Percentiles rank a stretch among this genome's conserved stretches.
phyloP scores from a whole-genome alignment of 2,329 filamentous ascomycete species.

The Teratosphaeria gauchensis region DNA sequence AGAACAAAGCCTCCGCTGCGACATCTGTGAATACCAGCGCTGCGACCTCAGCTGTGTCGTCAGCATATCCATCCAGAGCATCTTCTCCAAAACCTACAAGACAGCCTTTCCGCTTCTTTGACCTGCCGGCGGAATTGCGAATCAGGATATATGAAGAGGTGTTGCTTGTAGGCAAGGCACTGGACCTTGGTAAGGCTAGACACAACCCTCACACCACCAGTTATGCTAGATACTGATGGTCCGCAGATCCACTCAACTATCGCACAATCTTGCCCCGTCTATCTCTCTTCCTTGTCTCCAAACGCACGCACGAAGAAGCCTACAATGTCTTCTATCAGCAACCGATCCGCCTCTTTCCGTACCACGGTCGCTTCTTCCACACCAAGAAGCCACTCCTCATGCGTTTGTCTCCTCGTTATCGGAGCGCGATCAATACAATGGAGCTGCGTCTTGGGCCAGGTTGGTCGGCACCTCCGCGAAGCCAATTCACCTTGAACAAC shows the following conservation, averaged over 20 bases:
- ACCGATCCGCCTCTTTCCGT: slow-evolving; percentile 57
- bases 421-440: slow-evolving; percentile 51
- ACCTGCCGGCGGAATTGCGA: slow-evolving; percentile 60
- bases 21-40: slow-evolving; percentile 10
- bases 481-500: slow-evolving; percentile 55
- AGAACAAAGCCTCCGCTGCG: not conserved
- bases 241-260: slow-evolving; percentile 52
- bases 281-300: slow-evolving; percentile 51
- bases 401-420: slow-evolving; percentile 52
- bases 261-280: slow-evolving; percentile 50
- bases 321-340: slow-evolving; percentile 57
- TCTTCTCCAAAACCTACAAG: slow-evolving; percentile 12
- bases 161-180: slow-evolving; percentile 45
- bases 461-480: slow-evolving; percentile 59
- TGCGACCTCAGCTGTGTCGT: slow-evolving; percentile 16
- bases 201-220: no score
- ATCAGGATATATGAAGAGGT: slow-evolving; percentile 58
- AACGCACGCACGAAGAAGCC: slow-evolving; percentile 53
- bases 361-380: slow-evolving; percentile 58
- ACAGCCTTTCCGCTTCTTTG: slow-evolving; percentile 53
- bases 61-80: slow-evolving; percentile 12
- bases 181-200: slow-evolving; percentile 45
- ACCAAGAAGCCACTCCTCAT: slow-evolving; percentile 62
- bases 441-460: slow-evolving; percentile 65
- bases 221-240: not conserved